These are phyloP conservation scores for Epichloe hybrida DNA, from an alignment of 2,329 filamentous ascomycete species.

Conservation along the genomic window DNA sequence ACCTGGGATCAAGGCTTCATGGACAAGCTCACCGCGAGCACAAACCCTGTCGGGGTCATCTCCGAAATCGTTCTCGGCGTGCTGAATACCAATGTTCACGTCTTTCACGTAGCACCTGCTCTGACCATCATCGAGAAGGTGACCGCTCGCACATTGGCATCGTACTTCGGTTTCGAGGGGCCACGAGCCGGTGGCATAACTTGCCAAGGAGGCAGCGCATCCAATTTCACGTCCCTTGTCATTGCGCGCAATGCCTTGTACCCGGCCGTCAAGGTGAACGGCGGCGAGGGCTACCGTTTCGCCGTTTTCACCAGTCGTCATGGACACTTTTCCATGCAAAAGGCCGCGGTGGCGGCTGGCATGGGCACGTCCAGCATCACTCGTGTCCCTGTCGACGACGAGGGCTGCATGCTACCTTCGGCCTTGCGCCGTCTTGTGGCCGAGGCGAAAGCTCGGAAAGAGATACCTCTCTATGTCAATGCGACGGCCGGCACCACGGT, in stretches of 20 bases:
- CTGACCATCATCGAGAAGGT: constrained; percentile 77
- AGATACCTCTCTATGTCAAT: constrained; percentile 86
- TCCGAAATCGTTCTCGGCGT: constrained; percentile 73
- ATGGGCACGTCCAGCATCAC: constrained; percentile 63
- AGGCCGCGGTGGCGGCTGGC: constrained; percentile 77
- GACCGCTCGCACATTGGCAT: constrained; percentile 58
- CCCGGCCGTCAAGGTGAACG: constrained; percentile 60
- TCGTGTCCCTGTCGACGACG: constrained; percentile 55
- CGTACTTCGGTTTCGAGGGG: constrained; percentile 60
- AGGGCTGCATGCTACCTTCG: constrained; percentile 55
- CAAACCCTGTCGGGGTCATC: constrained; percentile 74
- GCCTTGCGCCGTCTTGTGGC: constrained; percentile 50
- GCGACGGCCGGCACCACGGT: constrained; percentile 91
- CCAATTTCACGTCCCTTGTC: constrained; percentile 72
- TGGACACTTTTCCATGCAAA: constrained; percentile 87
- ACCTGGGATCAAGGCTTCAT: constrained; percentile 97
- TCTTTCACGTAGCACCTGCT: constrained; percentile 84
- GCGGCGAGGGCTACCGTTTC: constrained; percentile 54
- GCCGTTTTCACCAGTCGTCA: constrained; percentile 78
- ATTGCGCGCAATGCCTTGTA: constrained; percentile 77
- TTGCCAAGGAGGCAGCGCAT: constrained; percentile 68
- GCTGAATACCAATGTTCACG: constrained; percentile 86
- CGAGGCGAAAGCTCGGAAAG: constrained; percentile 50
- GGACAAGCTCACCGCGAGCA: constrained; percentile 86
- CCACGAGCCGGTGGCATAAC: constrained; percentile 58